Base-by-base conservation (phyloP, 805 yeast genomes). In the Saccharomycopsis synnaedendra region DNA sequence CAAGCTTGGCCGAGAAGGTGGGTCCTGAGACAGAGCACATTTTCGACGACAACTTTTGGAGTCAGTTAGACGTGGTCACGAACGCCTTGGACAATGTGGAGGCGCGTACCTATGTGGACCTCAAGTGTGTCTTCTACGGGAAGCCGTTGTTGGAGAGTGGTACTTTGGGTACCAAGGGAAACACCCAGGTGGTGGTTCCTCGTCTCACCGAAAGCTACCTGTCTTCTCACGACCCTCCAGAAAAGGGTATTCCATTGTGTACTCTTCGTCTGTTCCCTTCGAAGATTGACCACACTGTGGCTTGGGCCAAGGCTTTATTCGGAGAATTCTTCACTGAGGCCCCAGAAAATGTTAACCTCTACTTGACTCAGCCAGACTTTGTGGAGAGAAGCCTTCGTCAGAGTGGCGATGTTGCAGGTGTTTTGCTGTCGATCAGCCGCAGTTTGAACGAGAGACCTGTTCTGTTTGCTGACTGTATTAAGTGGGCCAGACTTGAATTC, bases 191-290 rank as follows among this genome's bases (percentile, higher is more conserved):
- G 41, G 82, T 93, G 45, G 80, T 89, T 59, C 99, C 99, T 56
- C 76, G 79, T 61, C 66, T 93, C 61, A 93, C 99, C 1, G 99
- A 93, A 68, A 85, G 95, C 4, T 93, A 93, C 66, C 85, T 97
- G 3, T 85, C 96, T 1, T 85, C 96, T 8, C 94, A 87, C 64
- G 99, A 93, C 67, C 98, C 99, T 41, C 99, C 99, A 37, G 99
- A 93, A 70, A 88, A 88, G 67, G 80, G 96, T 3, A 89, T 93
- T 60, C 99, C 99, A 33, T 74, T 93, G 60, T 93, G 99, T 75
- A 93, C 99, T 3, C 74, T 93, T 62, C 81, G 97, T 67, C 85
- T 96, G 3, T 93, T 93, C 82, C 99, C 99, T 49, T 85, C 88
- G 66, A 90, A 90, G 67, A 93, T 93, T 58, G 99, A 93, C 63